Evolutionary conservation across 148 eudicot genomes (phyloP).

Genomic region (Silene uniflora): DNA sequence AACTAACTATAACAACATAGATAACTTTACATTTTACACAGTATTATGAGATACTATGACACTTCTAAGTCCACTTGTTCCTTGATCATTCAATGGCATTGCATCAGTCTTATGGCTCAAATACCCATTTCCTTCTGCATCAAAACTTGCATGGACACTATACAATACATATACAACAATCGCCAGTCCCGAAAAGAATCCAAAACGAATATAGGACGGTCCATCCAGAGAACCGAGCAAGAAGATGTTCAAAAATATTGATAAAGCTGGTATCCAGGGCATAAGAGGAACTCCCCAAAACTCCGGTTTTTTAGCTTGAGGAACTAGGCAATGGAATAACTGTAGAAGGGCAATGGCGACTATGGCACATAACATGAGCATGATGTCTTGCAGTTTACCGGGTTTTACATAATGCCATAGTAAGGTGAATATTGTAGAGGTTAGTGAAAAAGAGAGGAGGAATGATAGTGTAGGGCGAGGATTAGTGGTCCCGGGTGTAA

Average conservation of each 20-base stretch:
- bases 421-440: slow-evolving; percentile 58
- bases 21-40: slow-evolving; percentile 8
- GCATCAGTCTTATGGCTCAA: slow-evolving; percentile 36
- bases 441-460: slow-evolving; percentile 58
- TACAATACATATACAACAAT: slow-evolving; percentile 67
- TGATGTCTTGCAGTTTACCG: slow-evolving; percentile 51
- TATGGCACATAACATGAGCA: slow-evolving; percentile 47
- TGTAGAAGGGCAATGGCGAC: slow-evolving; percentile 40
- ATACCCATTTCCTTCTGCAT: slow-evolving; percentile 66
- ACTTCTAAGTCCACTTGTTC: slow-evolving; percentile 15
- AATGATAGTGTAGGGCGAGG: slow-evolving; percentile 78
- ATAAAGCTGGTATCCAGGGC: slow-evolving; percentile 87
- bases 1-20: background rate
- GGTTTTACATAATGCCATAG: slow-evolving; percentile 64
- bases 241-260: slow-evolving; percentile 80
- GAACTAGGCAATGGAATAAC: slow-evolving; percentile 60
- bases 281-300: slow-evolving; percentile 95
- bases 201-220: slow-evolving; percentile 64
- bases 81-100: slow-evolving; percentile 38
- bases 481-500: slow-evolving; percentile 49
- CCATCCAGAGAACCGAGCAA: slow-evolving; percentile 66
- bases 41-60: background rate
- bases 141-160: slow-evolving; percentile 94
- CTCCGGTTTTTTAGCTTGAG: slow-evolving; percentile 74
- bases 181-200: slow-evolving; percentile 53